A percentile compares a stretch with the other conserved stretches of the same genome.
phyloP scores from a whole-genome alignment of 2,329 filamentous ascomycete genomes.

The Helicocarpus griseus region DNA sequence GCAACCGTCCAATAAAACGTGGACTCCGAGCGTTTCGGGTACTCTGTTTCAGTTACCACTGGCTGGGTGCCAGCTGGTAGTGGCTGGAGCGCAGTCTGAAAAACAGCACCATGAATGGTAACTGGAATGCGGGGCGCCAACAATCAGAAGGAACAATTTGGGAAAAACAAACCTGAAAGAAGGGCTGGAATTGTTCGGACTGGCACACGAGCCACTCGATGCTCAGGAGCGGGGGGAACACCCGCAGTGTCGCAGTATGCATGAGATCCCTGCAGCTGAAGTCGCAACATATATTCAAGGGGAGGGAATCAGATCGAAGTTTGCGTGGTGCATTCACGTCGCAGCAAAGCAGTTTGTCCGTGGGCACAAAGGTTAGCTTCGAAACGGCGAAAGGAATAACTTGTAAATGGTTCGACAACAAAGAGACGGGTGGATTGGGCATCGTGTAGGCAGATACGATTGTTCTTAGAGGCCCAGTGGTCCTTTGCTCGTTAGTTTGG shows the following conservation, averaged over 20 bases:
- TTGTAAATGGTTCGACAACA: background rate
- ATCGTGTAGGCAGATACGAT: background rate
- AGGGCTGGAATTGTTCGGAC: background rate
- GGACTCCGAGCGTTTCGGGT: too few species aligned
- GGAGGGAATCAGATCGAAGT: background rate
- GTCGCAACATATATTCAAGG: background rate
- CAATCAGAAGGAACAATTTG: background rate
- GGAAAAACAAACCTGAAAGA: background rate
- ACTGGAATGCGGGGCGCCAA: background rate
- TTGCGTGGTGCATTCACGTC: background rate
- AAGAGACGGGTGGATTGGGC: background rate
- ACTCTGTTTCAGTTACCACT: background rate
- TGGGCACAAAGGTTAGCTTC: background rate
- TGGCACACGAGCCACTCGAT: background rate
- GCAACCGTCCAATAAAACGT: background rate
- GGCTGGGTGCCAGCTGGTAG: background rate
- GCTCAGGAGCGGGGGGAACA: background rate
- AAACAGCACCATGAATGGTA: background rate
- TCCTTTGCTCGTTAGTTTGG: background rate
- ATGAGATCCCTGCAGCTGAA: background rate
- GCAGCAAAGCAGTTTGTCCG: background rate
- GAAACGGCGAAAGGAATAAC: background rate
- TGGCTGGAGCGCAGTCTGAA: background rate
- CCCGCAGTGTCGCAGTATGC: constrained; percentile 1
- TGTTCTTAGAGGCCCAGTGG: background rate